phyloP scores from a whole-genome alignment of 306 rosid genomes.

The Cotoneaster glaucophyllus region DNA sequence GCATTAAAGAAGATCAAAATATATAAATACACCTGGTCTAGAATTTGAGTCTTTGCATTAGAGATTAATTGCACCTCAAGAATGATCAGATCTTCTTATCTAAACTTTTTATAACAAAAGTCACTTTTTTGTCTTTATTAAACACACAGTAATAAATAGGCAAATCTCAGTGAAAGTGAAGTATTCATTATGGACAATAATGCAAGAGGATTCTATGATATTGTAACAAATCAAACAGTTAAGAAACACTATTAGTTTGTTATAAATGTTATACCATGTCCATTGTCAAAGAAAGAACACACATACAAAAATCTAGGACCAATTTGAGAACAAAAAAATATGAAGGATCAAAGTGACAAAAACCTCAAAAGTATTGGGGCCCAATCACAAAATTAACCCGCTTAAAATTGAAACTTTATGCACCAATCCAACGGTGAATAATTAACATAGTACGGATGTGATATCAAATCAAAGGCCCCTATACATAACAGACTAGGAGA shows the following conservation, averaged over 20 bases:
- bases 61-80: not conserved
- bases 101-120: too few relatives aligned
- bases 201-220: slow-evolving; percentile 48
- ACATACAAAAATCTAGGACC: not conserved
- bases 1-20: too few relatives aligned
- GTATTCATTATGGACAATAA: slow-evolving; percentile 70
- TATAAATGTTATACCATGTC: too few relatives aligned
- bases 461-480: slow-evolving; percentile 43
- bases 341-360: not conserved
- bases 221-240: not conserved
- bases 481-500: slow-evolving; percentile 13
- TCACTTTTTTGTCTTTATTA: too few relatives aligned
- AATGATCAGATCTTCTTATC: not conserved
- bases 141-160: accelerated
- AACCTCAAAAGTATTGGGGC: not conserved
- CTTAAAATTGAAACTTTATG: not conserved
- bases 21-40: too few relatives aligned
- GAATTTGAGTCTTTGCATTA: too few relatives aligned
- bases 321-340: not conserved
- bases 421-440: not conserved
- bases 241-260: not conserved
- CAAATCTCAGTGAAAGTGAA: slow-evolving; percentile 62
- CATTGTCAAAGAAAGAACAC: too few relatives aligned
- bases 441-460: not conserved
- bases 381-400: not conserved